phyloP scores from a whole-genome alignment of 768 basidiomycete species.

The Piloderma croceum region DNA sequence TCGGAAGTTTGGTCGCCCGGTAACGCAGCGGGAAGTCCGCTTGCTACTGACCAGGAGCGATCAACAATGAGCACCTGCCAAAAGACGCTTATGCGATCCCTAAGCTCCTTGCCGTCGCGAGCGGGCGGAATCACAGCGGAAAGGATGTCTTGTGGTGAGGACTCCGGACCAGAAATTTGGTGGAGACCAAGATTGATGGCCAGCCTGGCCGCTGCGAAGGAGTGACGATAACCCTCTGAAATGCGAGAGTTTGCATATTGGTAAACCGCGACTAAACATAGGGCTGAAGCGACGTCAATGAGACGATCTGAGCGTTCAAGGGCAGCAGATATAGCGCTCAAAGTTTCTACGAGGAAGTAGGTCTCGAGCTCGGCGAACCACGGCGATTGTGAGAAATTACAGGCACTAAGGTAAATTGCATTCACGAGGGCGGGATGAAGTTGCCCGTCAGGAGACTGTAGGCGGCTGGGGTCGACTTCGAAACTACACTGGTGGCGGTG shows the following conservation, averaged over 20 bases:
- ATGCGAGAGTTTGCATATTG: constrained; percentile 51
- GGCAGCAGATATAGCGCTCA: constrained; percentile 46
- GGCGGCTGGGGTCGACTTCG: constrained; percentile 34
- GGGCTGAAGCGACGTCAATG: constrained; percentile 54
- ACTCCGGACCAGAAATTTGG: constrained; percentile 29
- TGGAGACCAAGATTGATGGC: constrained; percentile 57
- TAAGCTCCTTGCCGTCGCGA: constrained; percentile 35
- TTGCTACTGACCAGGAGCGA: constrained; percentile 52
- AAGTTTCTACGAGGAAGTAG: constrained; percentile 43
- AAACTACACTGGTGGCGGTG: constrained; percentile 58
- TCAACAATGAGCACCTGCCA: constrained; percentile 64
- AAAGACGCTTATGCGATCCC: constrained; percentile 47
- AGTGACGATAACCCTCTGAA: constrained; percentile 57
- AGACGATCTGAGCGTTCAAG: constrained; percentile 51
- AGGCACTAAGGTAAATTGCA: constrained; percentile 56
- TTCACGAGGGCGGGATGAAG: constrained; percentile 57
- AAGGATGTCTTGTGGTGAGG: too few relatives aligned
- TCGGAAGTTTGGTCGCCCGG: constrained; percentile 32
- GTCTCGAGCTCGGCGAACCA: constrained; percentile 39
- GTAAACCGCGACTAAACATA: constrained; percentile 54
- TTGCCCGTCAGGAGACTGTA: constrained; percentile 17
- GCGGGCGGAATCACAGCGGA: constrained; percentile 22
- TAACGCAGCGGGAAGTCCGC: constrained; percentile 47
- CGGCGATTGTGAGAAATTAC: constrained; percentile 45
- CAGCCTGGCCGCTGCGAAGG: constrained; percentile 54